phyloP scores from a whole-genome alignment of 2,329 filamentous ascomycete genomes.

The Fusarium sp. region DNA sequence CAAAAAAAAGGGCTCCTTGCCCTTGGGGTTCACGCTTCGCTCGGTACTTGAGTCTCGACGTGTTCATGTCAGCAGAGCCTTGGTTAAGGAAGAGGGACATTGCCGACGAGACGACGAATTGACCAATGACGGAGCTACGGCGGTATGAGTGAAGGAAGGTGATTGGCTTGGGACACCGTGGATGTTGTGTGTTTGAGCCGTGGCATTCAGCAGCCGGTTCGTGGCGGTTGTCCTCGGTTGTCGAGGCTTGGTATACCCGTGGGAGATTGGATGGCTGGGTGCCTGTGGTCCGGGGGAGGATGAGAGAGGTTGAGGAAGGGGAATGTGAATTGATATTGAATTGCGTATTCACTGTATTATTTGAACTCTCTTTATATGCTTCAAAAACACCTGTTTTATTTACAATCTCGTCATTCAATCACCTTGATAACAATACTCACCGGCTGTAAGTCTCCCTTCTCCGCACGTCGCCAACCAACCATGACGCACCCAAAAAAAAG shows the following conservation, averaged over 20 bases:
- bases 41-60: conserved; percentile 4
- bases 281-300: background rate
- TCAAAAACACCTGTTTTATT: background rate
- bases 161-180: conserved; percentile 24
- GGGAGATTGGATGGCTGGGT: background rate
- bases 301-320: background rate
- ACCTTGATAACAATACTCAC: background rate
- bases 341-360: background rate
- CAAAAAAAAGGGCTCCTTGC: conserved; percentile 11
- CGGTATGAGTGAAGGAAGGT: conserved; percentile 10
- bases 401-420: background rate
- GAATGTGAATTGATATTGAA: background rate
- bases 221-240: conserved; percentile 52
- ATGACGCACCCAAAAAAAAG: conserved; percentile 15
- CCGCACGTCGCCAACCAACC: conserved; percentile 6
- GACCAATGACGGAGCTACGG: conserved; percentile 43
- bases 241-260: conserved; percentile 19
- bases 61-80: conserved; percentile 36
- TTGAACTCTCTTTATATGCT: background rate
- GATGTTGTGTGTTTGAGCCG: conserved; percentile 15
- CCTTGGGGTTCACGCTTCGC: background rate
- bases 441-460: conserved; percentile 22
- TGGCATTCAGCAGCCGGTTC: conserved; percentile 36
- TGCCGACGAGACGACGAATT: conserved; percentile 41
- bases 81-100: conserved; percentile 43